Base-by-base conservation (phyloP, 73 alveolate genomes). In the Paramecium pentaurelia region DNA sequence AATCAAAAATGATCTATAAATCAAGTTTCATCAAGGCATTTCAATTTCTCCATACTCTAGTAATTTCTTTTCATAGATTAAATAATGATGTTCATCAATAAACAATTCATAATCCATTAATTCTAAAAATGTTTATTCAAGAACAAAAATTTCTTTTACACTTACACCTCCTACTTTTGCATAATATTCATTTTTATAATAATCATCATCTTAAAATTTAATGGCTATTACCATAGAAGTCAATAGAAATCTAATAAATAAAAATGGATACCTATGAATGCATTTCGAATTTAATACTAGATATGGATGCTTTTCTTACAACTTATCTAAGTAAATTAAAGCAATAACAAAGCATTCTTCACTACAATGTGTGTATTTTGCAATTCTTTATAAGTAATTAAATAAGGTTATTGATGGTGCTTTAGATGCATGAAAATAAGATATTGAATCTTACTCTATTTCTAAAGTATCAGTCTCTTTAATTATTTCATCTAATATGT, bases 121-220 rank as follows among this genome's bases (percentile, higher is more conserved):
- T 54, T 60, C 93, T 34, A 96, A 86, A 93, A 96, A 96, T 28
- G 85, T 89, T 37, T 60, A 51, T 90, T 96, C 98, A 32, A 96
- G 95, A 51, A 45, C 89, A 75, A 80, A 88, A 22, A 93, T 68
- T 86, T 96, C 99, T 49, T 71, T 60, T 68, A 58, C 83, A 16
- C 92, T 49, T 34, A 97, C 84, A 10, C 99, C 99, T 58, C 98
- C 98, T 28, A 97, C 90, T 86, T 93, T 95, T 18, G 98, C 97
- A 93, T 96, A 96, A 86, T 47, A 96, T 34, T 86, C 86, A 60
- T 95, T 91, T 73, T 93, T 90, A 59, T 86, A 94, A 93, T 71
- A 86, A 54, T 93, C 93, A 60, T 96, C 99, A 70, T 95, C 97
- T 86, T 92, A 47, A 84, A 71, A 92, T 95, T 96, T 96, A 49